Evolutionary conservation across 129 eudicot species (phyloP).

Genomic region (Apium graveolens): DNA sequence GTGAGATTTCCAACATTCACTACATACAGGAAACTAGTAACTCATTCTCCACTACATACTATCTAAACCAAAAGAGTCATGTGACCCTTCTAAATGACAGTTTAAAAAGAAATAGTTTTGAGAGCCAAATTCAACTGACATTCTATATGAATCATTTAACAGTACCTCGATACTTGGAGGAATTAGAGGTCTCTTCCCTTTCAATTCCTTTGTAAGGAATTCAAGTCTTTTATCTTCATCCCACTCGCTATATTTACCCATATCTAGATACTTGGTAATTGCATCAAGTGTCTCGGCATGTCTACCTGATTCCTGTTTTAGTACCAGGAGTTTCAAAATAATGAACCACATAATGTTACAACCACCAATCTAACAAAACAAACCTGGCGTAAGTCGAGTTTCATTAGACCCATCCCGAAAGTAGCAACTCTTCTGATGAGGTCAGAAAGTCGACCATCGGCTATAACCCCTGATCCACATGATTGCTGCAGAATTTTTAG

Average conservation of each 20-base stretch:
- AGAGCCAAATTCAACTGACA: background rate
- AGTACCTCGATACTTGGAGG: constrained; percentile 74
- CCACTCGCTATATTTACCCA: constrained; percentile 94
- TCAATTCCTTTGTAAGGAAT: constrained; percentile 72
- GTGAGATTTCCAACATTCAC: too few species aligned
- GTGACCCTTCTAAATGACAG: background rate
- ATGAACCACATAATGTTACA: constrained; percentile 2
- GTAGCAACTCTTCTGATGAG: constrained; percentile 82
- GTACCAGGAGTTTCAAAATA: constrained; percentile 10
- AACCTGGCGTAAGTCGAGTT: constrained; percentile 98
- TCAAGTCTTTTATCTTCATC: constrained; percentile 66
- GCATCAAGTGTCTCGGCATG: constrained; percentile 91
- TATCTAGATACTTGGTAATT: constrained; percentile 70
- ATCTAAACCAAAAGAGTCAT: background rate
- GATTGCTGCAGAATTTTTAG: constrained; percentile 53
- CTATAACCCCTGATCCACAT: constrained; percentile 77
- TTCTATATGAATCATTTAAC: background rate
- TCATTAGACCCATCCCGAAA: constrained; percentile 92
- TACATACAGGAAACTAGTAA: background rate
- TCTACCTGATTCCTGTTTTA: constrained; percentile 72
- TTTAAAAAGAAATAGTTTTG: background rate
- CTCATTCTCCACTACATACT: background rate
- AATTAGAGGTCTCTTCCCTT: constrained; percentile 88
- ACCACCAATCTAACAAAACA: constrained; percentile 11
- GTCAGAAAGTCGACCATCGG: constrained; percentile 96